Evolutionary conservation across 345 rosid genomes (phyloP).

Genomic region (Crucihimalaya himalaica): DNA sequence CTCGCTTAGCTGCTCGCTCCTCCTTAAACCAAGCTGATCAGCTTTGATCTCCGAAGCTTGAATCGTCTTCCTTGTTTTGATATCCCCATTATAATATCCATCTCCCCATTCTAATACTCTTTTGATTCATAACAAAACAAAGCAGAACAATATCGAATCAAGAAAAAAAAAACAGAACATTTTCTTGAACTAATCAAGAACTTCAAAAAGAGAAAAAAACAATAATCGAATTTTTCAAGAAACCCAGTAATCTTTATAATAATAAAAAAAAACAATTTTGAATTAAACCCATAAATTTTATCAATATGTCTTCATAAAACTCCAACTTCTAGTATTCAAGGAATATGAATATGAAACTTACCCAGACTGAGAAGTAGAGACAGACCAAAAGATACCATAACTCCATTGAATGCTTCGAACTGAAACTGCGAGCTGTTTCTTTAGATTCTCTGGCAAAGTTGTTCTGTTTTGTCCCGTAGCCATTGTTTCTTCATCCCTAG

Average conservation of each 20-base stretch:
- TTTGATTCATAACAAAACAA: neutral
- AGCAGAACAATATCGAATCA: neutral
- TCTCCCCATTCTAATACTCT: conserved; percentile 87
- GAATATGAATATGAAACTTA: conserved; percentile 37
- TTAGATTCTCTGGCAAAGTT: conserved; percentile 54
- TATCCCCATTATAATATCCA: conserved; percentile 95
- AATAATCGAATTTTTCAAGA: neutral
- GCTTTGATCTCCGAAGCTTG: conserved; percentile 69
- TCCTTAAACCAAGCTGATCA: conserved; percentile 63
- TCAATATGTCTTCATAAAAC: neutral
- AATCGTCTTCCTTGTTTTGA: conserved; percentile 85
- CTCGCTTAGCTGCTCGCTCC: conserved; percentile 85
- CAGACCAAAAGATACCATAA: conserved; percentile 94
- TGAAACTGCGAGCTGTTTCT: conserved; percentile 79
- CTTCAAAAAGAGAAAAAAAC: conserved; percentile 16
- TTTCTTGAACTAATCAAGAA: conserved; percentile 16
- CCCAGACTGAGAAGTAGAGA: conserved; percentile 72
- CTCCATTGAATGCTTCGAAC: conserved; percentile 90
- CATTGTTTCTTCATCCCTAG: conserved; percentile 40
- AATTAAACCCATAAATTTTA: neutral
- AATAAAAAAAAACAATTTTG: neutral
- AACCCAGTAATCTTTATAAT: neutral
- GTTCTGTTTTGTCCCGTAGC: conserved; percentile 19
- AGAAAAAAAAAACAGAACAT: neutral
- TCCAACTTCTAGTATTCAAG: neutral